Conservation (phyloP, 1,284 basidiomycete genomes). For the Omphalotus olearius region DNA sequence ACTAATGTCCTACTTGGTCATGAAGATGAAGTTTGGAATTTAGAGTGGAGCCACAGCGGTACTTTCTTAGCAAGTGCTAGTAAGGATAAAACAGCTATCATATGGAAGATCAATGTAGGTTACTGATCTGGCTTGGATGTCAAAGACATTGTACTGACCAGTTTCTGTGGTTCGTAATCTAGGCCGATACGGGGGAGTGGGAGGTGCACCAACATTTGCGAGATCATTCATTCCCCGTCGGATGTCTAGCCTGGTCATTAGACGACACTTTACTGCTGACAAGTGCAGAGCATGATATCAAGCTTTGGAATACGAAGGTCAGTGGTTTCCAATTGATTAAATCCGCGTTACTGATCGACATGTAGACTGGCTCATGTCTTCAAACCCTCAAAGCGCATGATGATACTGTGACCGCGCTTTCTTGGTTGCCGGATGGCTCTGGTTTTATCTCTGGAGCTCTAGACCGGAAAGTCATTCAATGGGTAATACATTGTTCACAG, state of each 20-base stretch:
- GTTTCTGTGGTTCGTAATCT: constrained; percentile 10
- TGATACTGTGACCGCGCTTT: constrained; percentile 83
- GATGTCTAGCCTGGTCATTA: constrained; percentile 85
- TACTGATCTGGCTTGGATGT: not conserved
- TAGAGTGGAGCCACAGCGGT: constrained; percentile 94
- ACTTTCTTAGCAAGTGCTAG: constrained; percentile 83
- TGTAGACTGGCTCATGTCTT: constrained; percentile 66
- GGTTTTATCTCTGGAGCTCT: constrained; percentile 90
- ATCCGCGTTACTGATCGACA: not conserved
- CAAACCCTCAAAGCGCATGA: constrained; percentile 67
- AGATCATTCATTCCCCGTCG: constrained; percentile 77
- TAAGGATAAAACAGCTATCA: constrained; percentile 82
- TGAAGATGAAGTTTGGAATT: constrained; percentile 91
- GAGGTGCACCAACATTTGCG: constrained; percentile 53
- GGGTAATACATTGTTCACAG: constrained; percentile 52
- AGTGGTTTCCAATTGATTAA: constrained; percentile 14
- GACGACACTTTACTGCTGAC: constrained; percentile 83
- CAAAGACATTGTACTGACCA: not conserved
- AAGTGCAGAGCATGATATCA: constrained; percentile 73
- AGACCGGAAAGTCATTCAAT: constrained; percentile 85
- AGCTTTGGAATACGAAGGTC: constrained; percentile 87
- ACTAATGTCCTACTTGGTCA: constrained; percentile 85
- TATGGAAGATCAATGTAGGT: constrained; percentile 84
- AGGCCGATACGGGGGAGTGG: constrained; percentile 59
- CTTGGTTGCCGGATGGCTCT: constrained; percentile 86